phyloP scores from a whole-genome alignment of 495 filamentous ascomycete species.

The Aspergillus haitiensis region DNA sequence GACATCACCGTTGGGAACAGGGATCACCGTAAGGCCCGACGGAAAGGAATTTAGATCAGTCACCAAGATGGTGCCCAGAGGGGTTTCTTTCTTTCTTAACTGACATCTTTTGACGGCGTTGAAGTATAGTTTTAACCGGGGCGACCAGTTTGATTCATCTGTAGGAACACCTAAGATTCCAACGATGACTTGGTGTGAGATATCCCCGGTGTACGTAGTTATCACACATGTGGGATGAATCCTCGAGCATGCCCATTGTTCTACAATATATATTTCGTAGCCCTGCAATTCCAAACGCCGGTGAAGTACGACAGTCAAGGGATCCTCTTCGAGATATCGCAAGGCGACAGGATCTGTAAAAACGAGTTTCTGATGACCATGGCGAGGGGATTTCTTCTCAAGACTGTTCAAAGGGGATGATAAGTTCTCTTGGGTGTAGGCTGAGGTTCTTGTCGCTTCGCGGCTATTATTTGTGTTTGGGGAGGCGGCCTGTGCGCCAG shows the following conservation, averaged over 20 bases:
- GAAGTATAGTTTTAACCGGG: conserved; percentile 77
- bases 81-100: conserved; percentile 78
- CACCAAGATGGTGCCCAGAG: conserved; percentile 82
- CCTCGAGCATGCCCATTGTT: conserved; percentile 96
- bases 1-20: conserved; percentile 84
- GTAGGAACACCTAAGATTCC: conserved; percentile 82
- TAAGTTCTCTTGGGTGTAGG: conserved; percentile 30
- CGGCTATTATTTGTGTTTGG: conserved; percentile 16
- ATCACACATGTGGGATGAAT: conserved; percentile 89
- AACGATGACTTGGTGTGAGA: conserved; percentile 70
- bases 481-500: conserved; percentile 25
- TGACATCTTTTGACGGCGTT: conserved; percentile 79
- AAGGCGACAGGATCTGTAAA: conserved; percentile 76
- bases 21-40: conserved; percentile 82
- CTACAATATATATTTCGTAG: conserved; percentile 92
- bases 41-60: conserved; percentile 91
- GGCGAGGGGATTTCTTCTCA: conserved; percentile 25
- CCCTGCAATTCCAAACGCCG: conserved; percentile 68
- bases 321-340: conserved; percentile 86
- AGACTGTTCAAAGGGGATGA: conserved; percentile 22
- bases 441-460: conserved; percentile 28
- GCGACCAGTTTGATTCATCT: conserved; percentile 79
- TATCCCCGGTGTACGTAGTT: conserved; percentile 88
- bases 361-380: conserved; percentile 56
- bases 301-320: conserved; percentile 71